Evolutionary conservation across 371 early-diverging fungal genomes (phyloP), one percentile per base, ranked within the genome.

Genomic region (Umbelopsis sp.): DNA sequence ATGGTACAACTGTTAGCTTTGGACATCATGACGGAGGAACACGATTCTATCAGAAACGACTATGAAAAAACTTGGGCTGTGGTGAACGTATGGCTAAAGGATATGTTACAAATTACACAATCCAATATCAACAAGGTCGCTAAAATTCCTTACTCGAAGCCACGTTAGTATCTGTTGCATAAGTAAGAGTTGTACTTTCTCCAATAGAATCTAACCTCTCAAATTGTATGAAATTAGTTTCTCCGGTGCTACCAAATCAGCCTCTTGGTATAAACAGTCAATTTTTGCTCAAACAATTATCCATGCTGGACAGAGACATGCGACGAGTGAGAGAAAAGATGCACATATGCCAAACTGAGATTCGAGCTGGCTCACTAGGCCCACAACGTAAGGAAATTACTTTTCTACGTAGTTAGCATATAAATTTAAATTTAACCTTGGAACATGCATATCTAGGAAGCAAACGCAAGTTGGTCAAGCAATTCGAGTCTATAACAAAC

Each of bases 1-100:
- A 35, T 83, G 29, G 65, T 78, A 20, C 77, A 81, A 48, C 52
- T 83, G 12, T 66, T 83, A 45, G 80, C 83, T 0, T 52, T 83
- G 50, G 79, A 78, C 66, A 76, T 79, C 62, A 81, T 83, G 81
- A 77, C 80, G 35, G 69, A 71, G 6, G 77, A 73, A 11, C 68
- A 71, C 44, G 70, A 73, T 37, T 73, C 75, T 8, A 45, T 76
- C 1, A 71, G 73, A 24, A 66, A 50, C 10, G 72, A 74, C 50
- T 83, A 80, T 67, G 79, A 74, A 25, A 66, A 69, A 44, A 74
- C 65, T 32, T 80, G 78, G 81, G 72, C 44, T 44, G 4, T 44
- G 22, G 57, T 53, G 18, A 52, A 52, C 44, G 14, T 16, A 25
- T 29, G 38, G n/a, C 67, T 67, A 8, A 24, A 53, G 16, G 44